A percentile compares a stretch with the other conserved stretches of the same genome.
phyloP scores from a whole-genome alignment of 192 early-diverging fungal genomes.

The Coemansia sp. region DNA sequence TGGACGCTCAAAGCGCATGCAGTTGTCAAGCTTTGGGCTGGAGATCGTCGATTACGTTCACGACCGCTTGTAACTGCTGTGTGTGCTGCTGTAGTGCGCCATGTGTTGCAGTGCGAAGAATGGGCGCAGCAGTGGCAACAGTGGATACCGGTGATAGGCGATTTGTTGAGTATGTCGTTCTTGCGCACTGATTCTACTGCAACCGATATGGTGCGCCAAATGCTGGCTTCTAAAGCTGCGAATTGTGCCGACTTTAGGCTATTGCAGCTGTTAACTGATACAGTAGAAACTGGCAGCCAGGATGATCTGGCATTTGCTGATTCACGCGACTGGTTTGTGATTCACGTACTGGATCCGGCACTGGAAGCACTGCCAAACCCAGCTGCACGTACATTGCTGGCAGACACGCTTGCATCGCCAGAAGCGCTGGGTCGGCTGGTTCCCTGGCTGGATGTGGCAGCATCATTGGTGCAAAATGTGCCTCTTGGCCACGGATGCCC shows the following conservation, averaged over 20 bases:
- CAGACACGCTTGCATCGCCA: constrained; percentile 23
- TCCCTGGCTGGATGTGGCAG: constrained; percentile 45
- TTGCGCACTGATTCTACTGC: constrained; percentile 1
- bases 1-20: constrained; percentile 26
- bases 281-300: constrained; percentile 1
- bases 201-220: constrained; percentile 14
- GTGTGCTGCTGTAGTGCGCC: constrained; percentile 1
- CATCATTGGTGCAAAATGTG: constrained; percentile 23
- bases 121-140: constrained; percentile 35
- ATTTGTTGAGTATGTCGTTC: constrained; percentile 13
- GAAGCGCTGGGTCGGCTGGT: constrained; percentile 22
- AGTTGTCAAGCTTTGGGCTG: constrained; percentile 18
- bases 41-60: constrained; percentile 12
- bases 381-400: constrained; percentile 17
- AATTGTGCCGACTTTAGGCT: background rate
- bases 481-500: constrained; percentile 32
- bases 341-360: constrained; percentile 20
- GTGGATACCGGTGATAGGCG: constrained; percentile 15
- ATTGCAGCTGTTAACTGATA: constrained; percentile 11
- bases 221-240: constrained; percentile 1
- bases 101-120: constrained; percentile 18
- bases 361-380: constrained; percentile 12
- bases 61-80: constrained; percentile 11
- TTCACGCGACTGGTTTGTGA: constrained; percentile 39
- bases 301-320: constrained; percentile 33